Percentiles rank a stretch among this genome's conserved stretches.
Conservation (phyloP, 768 basidiomycete genomes). For the Piloderma croceum region DNA sequence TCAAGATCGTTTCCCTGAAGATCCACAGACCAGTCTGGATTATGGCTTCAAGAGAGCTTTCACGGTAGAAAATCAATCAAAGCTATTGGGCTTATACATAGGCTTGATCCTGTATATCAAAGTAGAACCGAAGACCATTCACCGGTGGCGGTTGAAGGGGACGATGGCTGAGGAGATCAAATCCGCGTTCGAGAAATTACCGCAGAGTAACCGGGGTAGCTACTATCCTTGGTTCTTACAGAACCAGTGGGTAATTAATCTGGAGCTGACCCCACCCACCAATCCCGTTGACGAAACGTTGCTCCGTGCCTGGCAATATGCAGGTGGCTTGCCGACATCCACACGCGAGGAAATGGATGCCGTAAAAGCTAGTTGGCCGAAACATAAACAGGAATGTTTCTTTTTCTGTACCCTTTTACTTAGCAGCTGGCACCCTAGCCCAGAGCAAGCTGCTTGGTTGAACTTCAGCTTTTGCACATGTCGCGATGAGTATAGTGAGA, state of each 20-base stretch:
- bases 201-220: slow-evolving; percentile 17
- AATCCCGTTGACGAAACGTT: slow-evolving; percentile 6
- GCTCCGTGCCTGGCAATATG: no score
- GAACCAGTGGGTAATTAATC: slow-evolving; percentile 27
- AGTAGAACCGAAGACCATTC: slow-evolving; percentile 23
- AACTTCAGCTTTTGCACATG: slow-evolving; percentile 17
- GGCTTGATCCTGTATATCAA: slow-evolving; percentile 20
- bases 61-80: slow-evolving; percentile 8
- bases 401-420: no score
- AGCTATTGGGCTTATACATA: slow-evolving; percentile 28
- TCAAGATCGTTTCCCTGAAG: slow-evolving; percentile 21
- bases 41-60: slow-evolving; percentile 30
- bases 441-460: slow-evolving; percentile 16
- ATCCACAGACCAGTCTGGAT: slow-evolving; percentile 28
- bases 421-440: no score
- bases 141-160: slow-evolving; percentile 28
- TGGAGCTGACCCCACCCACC: background rate
- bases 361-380: no score
- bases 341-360: no score
- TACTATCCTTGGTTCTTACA: slow-evolving; percentile 34
- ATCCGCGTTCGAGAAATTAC: slow-evolving; percentile 19
- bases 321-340: no score
- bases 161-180: slow-evolving; percentile 31
- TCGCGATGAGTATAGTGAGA: slow-evolving; percentile 8
- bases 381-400: no score